Percentiles rank a stretch among this genome's conserved stretches.
Evolutionary conservation across 768 basidiomycete genomes (phyloP).

Genomic region (Dendrothele bispora): DNA sequence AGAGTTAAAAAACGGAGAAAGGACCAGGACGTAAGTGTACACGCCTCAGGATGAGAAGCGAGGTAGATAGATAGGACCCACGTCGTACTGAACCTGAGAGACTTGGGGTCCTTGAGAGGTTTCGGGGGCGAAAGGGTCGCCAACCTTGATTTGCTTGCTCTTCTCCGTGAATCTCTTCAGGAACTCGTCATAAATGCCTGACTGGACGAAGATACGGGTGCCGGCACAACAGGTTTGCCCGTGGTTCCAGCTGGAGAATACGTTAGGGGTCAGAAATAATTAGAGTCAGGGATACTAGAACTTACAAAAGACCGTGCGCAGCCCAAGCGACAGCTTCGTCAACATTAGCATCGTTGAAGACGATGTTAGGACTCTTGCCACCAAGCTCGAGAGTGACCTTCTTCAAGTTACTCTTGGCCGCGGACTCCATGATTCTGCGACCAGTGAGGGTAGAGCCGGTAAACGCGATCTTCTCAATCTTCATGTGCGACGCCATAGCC

Average conservation of each 20-base stretch:
- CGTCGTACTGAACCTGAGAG: constrained; percentile 70
- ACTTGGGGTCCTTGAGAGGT: constrained; percentile 80
- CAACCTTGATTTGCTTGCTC: constrained; percentile 55
- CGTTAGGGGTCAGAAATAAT: neutral
- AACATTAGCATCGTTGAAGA: constrained; percentile 73
- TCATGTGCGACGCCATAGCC: constrained; percentile 66
- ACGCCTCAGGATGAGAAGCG: too few relatives aligned
- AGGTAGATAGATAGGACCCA: constrained; percentile 13
- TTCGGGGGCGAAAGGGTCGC: constrained; percentile 63
- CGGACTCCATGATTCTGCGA: constrained; percentile 74
- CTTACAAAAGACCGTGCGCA: constrained; percentile 71
- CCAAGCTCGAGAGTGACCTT: constrained; percentile 44
- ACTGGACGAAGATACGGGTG: constrained; percentile 82
- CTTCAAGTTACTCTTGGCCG: constrained; percentile 82
- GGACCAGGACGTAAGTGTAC: too few relatives aligned
- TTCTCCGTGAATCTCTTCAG: constrained; percentile 55
- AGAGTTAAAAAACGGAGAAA: neutral
- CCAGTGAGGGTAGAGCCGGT: constrained; percentile 84
- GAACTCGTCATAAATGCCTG: constrained; percentile 78
- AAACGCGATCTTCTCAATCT: constrained; percentile 80
- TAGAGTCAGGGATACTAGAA: constrained; percentile 5
- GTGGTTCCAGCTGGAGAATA: constrained; percentile 24
- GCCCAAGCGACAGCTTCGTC: constrained; percentile 77
- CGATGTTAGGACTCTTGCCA: constrained; percentile 13
- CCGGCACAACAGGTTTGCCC: constrained; percentile 85